phyloP scores from a whole-genome alignment of 164 flowering plant genomes.

The Warburgia ugandensis region DNA sequence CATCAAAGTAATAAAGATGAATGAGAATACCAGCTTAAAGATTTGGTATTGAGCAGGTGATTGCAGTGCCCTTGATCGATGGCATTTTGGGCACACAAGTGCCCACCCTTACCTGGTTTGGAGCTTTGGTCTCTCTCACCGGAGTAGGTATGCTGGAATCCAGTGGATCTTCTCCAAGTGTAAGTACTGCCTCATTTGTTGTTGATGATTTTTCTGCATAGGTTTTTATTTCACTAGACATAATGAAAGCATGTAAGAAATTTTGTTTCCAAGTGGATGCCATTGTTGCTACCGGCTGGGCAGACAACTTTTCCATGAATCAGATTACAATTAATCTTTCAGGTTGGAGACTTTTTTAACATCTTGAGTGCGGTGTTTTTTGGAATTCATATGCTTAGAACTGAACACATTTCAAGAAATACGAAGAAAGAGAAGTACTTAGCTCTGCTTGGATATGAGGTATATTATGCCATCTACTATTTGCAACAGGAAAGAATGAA shows the following conservation, averaged over 20 bases:
- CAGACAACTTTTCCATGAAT: background rate
- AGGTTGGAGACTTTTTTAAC: slow-evolving; percentile 83
- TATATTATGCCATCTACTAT: slow-evolving; percentile 16
- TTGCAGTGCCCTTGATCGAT: slow-evolving; percentile 75
- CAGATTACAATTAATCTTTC: slow-evolving; percentile 14
- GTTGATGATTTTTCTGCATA: slow-evolving; percentile 1
- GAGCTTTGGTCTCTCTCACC: slow-evolving; percentile 58
- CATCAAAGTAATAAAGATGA: background rate
- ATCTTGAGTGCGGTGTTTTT: slow-evolving; percentile 75
- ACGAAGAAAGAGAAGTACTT: slow-evolving; percentile 48
- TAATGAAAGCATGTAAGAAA: too few species aligned
- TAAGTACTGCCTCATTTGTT: slow-evolving; percentile 22
- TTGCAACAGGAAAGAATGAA: too few species aligned
- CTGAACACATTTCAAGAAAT: slow-evolving; percentile 66
- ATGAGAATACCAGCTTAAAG: background rate
- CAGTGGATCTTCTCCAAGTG: slow-evolving; percentile 90
- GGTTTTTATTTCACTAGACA: too few species aligned
- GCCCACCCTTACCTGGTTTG: slow-evolving; percentile 71
- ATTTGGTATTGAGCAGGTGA: slow-evolving; percentile 38
- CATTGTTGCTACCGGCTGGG: too few species aligned
- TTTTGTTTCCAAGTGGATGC: background rate
- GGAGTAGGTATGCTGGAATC: slow-evolving; percentile 83
- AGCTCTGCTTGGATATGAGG: slow-evolving; percentile 83
- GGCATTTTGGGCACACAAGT: slow-evolving; percentile 70
- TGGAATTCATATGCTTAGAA: slow-evolving; percentile 82